A percentile compares a stretch with the other conserved stretches of the same genome.
Conservation (phyloP, 192 early-diverging fungal genomes). For the Coemansia sp. region DNA sequence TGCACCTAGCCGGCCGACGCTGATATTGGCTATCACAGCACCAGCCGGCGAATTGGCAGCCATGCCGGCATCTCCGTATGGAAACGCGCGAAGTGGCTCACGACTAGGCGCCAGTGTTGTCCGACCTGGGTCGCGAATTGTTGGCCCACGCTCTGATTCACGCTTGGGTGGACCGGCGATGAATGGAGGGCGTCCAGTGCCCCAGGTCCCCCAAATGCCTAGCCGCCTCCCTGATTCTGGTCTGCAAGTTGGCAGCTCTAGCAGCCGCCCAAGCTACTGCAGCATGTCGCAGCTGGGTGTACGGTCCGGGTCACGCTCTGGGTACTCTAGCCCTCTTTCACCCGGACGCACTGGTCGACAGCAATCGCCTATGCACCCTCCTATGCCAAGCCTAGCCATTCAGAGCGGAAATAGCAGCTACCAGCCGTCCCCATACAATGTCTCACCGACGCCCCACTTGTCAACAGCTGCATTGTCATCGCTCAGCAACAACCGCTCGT, state of each 20-base stretch:
- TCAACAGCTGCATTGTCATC: constrained; percentile 14
- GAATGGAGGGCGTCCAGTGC: neutral
- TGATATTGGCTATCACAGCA: constrained; percentile 44
- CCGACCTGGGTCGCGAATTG: constrained; percentile 43
- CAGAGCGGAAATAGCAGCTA: neutral
- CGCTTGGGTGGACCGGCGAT: constrained; percentile 12
- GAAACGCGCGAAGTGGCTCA: constrained; percentile 43
- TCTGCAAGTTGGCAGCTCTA: neutral
- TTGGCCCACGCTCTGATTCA: constrained; percentile 25
- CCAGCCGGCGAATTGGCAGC: constrained; percentile 37
- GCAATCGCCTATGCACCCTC: constrained; percentile 9
- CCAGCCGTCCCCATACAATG: constrained; percentile 7
- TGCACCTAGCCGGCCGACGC: constrained; percentile 19
- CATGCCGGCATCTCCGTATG: constrained; percentile 36
- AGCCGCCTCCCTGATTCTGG: neutral
- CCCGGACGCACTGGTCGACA: constrained; percentile 14
- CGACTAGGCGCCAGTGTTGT: constrained; percentile 24
- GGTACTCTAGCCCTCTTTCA: constrained; percentile 27
- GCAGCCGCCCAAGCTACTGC: constrained; percentile 15
- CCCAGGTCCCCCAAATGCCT: constrained; percentile 20
- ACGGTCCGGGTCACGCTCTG: constrained; percentile 33
- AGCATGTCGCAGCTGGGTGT: constrained; percentile 46
- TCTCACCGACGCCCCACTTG: constrained; percentile 8
- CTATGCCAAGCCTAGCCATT: neutral
- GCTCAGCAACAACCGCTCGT: constrained; percentile 12